These are phyloP conservation scores for Ophiosphaerella korrae DNA, from an alignment of 2,329 filamentous ascomycete genomes.

Conservation along the genomic window DNA sequence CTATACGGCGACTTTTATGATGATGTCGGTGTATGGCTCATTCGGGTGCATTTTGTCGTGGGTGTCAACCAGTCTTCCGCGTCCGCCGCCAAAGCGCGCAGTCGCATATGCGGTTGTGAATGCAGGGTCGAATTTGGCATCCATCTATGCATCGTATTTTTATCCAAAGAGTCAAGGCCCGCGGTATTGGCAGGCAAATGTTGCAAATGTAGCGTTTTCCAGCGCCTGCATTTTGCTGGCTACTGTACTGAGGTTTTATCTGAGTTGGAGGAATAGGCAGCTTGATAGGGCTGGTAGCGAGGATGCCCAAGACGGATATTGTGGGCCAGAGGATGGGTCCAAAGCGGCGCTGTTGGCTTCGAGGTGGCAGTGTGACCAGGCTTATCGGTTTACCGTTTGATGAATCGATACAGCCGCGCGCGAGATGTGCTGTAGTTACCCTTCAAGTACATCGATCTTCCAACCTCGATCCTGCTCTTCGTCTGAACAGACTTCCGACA, in stretches of 20 bases:
- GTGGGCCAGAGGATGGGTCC: background rate
- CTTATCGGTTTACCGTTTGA: slow-evolving; percentile 5
- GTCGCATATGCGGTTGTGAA: slow-evolving; percentile 64
- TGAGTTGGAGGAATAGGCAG: slow-evolving; percentile 12
- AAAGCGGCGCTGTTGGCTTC: slow-evolving; percentile 7
- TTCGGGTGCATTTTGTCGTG: slow-evolving; percentile 19
- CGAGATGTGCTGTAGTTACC: too few relatives aligned
- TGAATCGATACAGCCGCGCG: too few relatives aligned
- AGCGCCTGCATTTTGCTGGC: slow-evolving; percentile 7
- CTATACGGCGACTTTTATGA: slow-evolving; percentile 16
- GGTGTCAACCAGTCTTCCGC: slow-evolving; percentile 42
- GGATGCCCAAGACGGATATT: slow-evolving; percentile 4
- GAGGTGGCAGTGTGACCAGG: slow-evolving; percentile 11
- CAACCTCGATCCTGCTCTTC: too few relatives aligned
- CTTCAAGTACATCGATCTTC: too few relatives aligned
- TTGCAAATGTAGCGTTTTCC: slow-evolving; percentile 13
- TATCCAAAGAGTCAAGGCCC: slow-evolving; percentile 11
- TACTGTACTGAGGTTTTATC: slow-evolving; percentile 6
- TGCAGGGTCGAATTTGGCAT: slow-evolving; percentile 16
- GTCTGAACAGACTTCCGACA: too few relatives aligned
- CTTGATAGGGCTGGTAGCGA: slow-evolving; percentile 7
- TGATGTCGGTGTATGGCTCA: slow-evolving; percentile 12
- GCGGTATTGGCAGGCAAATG: slow-evolving; percentile 15
- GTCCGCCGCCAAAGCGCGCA: slow-evolving; percentile 61
- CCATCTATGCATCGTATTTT: slow-evolving; percentile 14